These are phyloP conservation scores for Pythium folliculosum DNA, from an alignment of 352 stramenopile species.

Conservation along the genomic window DNA sequence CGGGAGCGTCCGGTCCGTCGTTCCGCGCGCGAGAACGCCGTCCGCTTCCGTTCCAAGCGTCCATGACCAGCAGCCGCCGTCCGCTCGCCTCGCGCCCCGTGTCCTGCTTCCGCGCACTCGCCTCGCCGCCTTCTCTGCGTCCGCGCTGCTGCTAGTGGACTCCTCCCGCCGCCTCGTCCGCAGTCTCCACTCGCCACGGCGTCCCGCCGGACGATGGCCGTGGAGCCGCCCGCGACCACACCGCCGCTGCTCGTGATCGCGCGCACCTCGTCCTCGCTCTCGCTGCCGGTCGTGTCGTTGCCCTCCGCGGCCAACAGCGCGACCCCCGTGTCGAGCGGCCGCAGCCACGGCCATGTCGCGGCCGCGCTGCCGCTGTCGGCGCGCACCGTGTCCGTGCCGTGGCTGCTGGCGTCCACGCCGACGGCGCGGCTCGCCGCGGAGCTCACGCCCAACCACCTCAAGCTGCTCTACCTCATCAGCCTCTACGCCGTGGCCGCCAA, in stretches of 20 bases:
- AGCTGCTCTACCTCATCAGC: constrained; percentile 95
- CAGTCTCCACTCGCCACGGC: too few relatives aligned
- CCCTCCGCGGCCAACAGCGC: neutral
- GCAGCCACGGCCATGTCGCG: neutral
- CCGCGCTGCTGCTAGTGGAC: neutral
- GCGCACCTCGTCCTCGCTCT: neutral
- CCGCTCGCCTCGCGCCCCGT: neutral
- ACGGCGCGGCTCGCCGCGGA: constrained; percentile 33
- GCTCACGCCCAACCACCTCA: constrained; percentile 95
- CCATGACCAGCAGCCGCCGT: constrained; percentile 21
- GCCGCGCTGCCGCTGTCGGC: constrained; percentile 4
- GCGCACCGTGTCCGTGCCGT: constrained; percentile 23
- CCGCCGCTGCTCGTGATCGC: constrained; percentile 16
- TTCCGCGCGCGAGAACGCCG: too few relatives aligned
- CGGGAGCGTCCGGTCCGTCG: too few relatives aligned
- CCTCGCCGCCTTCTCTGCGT: neutral
- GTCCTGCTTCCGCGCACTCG: neutral
- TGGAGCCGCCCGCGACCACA: constrained; percentile 19
- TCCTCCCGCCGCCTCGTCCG: neutral
- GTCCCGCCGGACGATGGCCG: constrained; percentile 22
- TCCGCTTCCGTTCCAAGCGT: neutral
- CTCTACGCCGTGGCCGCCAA: constrained; percentile 92
- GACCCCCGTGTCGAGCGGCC: neutral
- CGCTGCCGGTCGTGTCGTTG: neutral
- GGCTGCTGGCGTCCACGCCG: constrained; percentile 5